A percentile compares a stretch with the other conserved stretches of the same genome.
Evolutionary conservation across 2,329 filamentous ascomycete genomes (phyloP).

Genomic region (Trichoderma citrinoviride): DNA sequence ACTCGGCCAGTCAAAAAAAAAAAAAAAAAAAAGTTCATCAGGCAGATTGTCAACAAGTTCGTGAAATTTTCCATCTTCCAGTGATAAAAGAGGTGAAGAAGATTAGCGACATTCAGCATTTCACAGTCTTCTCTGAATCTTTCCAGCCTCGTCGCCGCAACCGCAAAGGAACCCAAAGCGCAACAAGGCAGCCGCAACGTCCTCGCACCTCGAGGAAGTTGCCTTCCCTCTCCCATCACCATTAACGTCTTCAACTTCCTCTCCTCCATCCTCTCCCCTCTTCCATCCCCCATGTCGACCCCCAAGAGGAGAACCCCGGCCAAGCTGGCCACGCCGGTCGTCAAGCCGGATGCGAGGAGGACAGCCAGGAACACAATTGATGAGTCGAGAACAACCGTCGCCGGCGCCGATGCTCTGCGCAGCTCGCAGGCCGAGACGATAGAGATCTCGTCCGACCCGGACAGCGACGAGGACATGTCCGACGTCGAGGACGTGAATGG

Average conservation of each 20-base stretch:
- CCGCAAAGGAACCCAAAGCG: neutral
- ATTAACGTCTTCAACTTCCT: neutral
- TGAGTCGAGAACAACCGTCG: conserved; percentile 57
- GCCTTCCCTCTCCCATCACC: neutral
- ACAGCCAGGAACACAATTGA: conserved; percentile 52
- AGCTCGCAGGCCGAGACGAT: conserved; percentile 45
- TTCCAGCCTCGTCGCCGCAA: neutral
- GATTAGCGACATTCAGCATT: neutral
- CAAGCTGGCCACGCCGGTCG: conserved; percentile 55
- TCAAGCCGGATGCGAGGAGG: conserved; percentile 53
- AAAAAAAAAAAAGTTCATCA: conserved; percentile 39
- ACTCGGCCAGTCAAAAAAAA: conserved; percentile 31
- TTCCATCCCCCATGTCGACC: conserved; percentile 48
- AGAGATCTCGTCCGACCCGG: conserved; percentile 57
- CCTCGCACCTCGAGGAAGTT: neutral
- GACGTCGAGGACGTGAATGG: conserved; percentile 43
- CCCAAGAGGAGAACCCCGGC: conserved; percentile 60
- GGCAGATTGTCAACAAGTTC: conserved; percentile 26
- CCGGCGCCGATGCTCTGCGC: conserved; percentile 41
- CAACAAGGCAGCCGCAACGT: neutral
- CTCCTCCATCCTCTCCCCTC: neutral
- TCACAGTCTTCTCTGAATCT: neutral
- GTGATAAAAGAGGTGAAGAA: neutral
- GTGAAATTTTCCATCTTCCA: conserved; percentile 37
- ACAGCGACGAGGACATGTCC: conserved; percentile 47